Base-by-base conservation (phyloP, 805 yeast genomes). In the Lipomyces sp. region DNA sequence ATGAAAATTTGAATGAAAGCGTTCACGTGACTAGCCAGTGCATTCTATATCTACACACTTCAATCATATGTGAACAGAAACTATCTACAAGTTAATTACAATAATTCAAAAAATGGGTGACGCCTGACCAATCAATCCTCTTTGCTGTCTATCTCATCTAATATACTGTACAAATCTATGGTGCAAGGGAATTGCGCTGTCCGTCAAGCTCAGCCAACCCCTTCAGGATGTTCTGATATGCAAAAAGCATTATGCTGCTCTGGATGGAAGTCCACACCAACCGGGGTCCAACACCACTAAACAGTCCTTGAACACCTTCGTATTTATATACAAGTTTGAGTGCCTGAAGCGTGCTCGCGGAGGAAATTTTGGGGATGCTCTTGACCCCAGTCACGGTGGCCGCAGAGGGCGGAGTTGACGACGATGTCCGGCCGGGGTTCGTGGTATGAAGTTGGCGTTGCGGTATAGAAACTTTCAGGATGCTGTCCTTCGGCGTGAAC, bases 191-290 rank as follows among this genome's bases (percentile, higher is more conserved):
- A 23, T n/a, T 23, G n/a, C n/a, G n/a, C 24, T 43, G 40, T 16
- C 33, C 39, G 13, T 47, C 49, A 16, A 35, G n/a, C 22, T 43
- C 58, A 44, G 75, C 79, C 44, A 84, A 68, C 28, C 74, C 69
- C 60, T 80, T 80, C 62, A 91, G 70, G 2, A 91, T 75, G 38
- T 81, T 72, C 67, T 93, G 98, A 68, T 93, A 93, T 35, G 90
- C 72, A 57, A 91, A 72, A 47, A 93, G 74, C 98, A 93, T 91
- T 42, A 93, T 84, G 59, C 95, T 86, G 67, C 96, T 86, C 68
- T 93, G 99, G 18, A 90, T 73, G 57, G 95, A 86, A 0, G 98
- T 91, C 99, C 99, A 93, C 3, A 93, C 84, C 59, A 89, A 82
- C 57, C 99, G 76, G 0, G 99, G 98, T 0, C 96, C 97, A 4